Conservation (phyloP, 192 early-diverging fungal species). For the Backusella sp. region DNA sequence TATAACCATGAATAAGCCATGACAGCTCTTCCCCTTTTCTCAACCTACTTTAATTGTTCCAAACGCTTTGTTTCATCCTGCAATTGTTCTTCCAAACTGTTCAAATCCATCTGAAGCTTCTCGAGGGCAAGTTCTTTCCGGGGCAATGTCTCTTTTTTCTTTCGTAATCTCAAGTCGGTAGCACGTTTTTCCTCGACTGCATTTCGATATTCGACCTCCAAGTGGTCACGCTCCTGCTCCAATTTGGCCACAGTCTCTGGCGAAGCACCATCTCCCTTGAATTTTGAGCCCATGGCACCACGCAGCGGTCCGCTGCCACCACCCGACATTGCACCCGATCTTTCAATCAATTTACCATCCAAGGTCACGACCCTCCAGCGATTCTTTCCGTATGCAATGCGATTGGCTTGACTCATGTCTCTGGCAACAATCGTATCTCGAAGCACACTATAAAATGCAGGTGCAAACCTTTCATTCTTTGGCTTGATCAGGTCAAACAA, state of each 20-base stretch:
- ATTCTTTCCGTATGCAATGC: conserved; percentile 79
- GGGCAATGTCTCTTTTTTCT: conserved; percentile 52
- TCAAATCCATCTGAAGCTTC: conserved; percentile 74
- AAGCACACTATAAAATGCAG: conserved; percentile 87
- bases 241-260: conserved; percentile 55
- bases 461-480: conserved; percentile 66
- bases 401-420: conserved; percentile 81
- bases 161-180: conserved; percentile 46
- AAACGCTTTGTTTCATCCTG: conserved; percentile 68
- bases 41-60: conserved; percentile 47
- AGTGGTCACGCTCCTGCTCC: conserved; percentile 55
- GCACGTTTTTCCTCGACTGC: conserved; percentile 40
- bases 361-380: conserved; percentile 94
- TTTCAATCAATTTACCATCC: conserved; percentile 89
- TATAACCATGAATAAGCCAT: not conserved
- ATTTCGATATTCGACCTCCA: conserved; percentile 55
- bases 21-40: not conserved
- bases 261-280: conserved; percentile 53
- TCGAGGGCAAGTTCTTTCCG: conserved; percentile 59
- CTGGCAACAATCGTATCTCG: conserved; percentile 85
- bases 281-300: conserved; percentile 89
- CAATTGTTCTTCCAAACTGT: conserved; percentile 62
- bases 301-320: conserved; percentile 73
- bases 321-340: conserved; percentile 90
- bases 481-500: conserved; percentile 89